Evolutionary conservation across 768 basidiomycete genomes (phyloP), one percentile per base, ranked within the genome.

Genomic region (Tricholoma sp.): DNA sequence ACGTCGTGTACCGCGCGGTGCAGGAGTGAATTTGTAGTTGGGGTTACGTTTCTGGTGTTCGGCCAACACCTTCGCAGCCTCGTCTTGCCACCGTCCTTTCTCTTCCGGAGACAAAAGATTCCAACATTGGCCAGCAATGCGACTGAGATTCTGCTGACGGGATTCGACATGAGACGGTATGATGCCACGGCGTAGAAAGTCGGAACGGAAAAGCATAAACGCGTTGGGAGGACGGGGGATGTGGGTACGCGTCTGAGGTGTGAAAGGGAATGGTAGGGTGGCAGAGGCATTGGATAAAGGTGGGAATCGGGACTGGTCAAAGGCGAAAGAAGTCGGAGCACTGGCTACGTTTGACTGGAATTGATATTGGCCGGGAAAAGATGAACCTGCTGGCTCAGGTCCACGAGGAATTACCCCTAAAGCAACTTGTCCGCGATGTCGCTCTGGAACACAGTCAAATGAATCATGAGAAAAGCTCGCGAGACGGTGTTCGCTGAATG

Each of bases 181-280:
- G 29, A 77, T 67, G 35, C 77, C 72, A 2, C 76, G 71, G 59
- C 79, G 79, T 45, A 77, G 80, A 45, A 87, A 79, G 65, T 80
- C 80, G 18, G 85, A 89, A 39, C 91, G 84, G 68, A 83, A 93
- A 58, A 92, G 74, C 71, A 93, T 90, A 74, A 93, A 94, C 2
- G 90, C 88, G 66, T 94, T 93, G 45, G 88, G 80, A 3, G 91
- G 90, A 31, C 90, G 84, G 29, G 84, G 83, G 54, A 91, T 80
- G 65, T 86, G 84, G 46, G 57, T 54, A n/a, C 52, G 58, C 16
- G 37, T 57, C 24, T 52, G 61, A 37, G 51, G 31, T 56, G 50
- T 57, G 52, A 57, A 45, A 35, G 29, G 18, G 27, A 27, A 31
- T 50, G 27, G 52, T 24, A 27, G 32, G 37, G 18, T 39, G 10